phyloP scores from a whole-genome alignment of 768 basidiomycete species.

The Phlebiopsis flavidoalba region DNA sequence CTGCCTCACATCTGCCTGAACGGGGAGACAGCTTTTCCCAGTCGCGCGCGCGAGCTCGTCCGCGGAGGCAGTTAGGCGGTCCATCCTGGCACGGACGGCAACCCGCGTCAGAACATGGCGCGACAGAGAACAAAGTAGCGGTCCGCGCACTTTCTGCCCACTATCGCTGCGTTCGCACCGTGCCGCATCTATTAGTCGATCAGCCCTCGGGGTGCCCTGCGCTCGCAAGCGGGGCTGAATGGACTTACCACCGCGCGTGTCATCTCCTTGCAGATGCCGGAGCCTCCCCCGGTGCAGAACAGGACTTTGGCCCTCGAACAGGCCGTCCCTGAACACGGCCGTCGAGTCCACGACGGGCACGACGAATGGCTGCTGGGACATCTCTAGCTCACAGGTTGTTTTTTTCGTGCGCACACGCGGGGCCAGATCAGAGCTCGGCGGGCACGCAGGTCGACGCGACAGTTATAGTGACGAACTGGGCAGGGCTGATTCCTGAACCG shows the following conservation, averaged over 20 bases:
- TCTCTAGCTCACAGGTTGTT: neutral
- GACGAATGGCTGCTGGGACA: constrained; percentile 24
- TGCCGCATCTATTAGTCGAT: constrained; percentile 59
- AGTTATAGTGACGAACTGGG: neutral
- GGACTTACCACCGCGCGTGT: constrained; percentile 69
- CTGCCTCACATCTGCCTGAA: constrained; percentile 79
- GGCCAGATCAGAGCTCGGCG: neutral
- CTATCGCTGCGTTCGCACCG: constrained; percentile 76
- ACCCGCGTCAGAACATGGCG: neutral
- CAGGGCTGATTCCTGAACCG: neutral
- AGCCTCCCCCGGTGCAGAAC: constrained; percentile 88
- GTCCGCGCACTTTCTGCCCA: constrained; percentile 75
- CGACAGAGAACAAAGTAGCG: neutral
- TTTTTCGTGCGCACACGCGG: neutral
- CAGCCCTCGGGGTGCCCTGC: neutral
- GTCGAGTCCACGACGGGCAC: constrained; percentile 49
- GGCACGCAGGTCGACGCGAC: neutral
- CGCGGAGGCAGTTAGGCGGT: constrained; percentile 66
- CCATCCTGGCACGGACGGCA: constrained; percentile 35
- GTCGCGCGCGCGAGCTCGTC: constrained; percentile 66
- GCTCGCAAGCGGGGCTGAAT: neutral
- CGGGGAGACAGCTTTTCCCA: constrained; percentile 63
- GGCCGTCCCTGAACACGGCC: constrained; percentile 65
- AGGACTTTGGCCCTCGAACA: constrained; percentile 91
- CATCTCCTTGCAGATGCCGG: constrained; percentile 91